phyloP scores from a whole-genome alignment of 148 eudicot genomes.

The Dianthus caryophyllus region DNA sequence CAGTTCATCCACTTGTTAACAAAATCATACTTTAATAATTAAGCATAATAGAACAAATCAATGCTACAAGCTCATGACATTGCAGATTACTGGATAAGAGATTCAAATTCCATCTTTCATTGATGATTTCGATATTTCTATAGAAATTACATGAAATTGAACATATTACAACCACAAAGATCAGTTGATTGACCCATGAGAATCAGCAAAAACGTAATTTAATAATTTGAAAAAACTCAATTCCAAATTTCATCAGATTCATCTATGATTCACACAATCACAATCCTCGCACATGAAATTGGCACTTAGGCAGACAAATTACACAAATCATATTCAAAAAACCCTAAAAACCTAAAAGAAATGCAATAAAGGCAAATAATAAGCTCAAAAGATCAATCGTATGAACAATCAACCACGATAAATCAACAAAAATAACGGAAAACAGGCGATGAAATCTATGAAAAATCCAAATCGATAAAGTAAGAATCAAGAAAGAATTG shows the following conservation, averaged over 20 bases:
- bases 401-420: too few species aligned
- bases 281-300: too few species aligned
- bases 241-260: not conserved
- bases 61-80: not conserved
- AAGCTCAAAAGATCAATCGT: slow-evolving; percentile 6
- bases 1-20: not conserved
- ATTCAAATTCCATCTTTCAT: not conserved
- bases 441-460: not conserved
- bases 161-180: not conserved
- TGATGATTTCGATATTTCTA: too few species aligned
- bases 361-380: not conserved
- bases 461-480: not conserved
- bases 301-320: not conserved
- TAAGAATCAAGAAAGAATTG: not conserved
- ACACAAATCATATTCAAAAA: not conserved
- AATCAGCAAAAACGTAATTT: not conserved
- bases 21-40: not conserved
- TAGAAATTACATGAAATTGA: not conserved
- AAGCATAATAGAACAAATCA: not conserved
- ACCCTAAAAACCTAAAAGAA: slow-evolving; percentile 1
- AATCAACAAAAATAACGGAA: not conserved
- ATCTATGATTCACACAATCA: not conserved
- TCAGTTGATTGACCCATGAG: not conserved
- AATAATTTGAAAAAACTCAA: not conserved
- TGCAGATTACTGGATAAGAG: not conserved